Evolutionary conservation across 2,329 filamentous ascomycete genomes (phyloP).

Genomic region (Dothideomycetes sp.): DNA sequence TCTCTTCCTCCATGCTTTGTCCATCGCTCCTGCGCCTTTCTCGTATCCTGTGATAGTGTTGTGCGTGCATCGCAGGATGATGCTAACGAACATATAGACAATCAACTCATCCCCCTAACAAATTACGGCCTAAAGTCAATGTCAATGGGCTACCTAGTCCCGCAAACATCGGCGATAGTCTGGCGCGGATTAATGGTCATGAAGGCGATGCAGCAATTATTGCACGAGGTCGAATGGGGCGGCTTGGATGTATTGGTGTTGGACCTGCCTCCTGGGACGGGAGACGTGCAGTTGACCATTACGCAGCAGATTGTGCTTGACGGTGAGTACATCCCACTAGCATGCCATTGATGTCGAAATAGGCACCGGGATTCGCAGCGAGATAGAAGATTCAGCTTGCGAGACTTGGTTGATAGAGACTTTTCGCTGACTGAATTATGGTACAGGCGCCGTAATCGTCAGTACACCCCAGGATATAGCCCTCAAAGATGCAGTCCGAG

Average conservation of each 20-base stretch:
- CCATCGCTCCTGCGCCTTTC: too few relatives aligned
- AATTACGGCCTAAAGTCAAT: conserved; percentile 97
- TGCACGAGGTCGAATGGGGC: conserved; percentile 93
- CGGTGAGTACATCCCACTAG: conserved; percentile 51
- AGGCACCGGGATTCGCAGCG: too few relatives aligned
- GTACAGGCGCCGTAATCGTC: conserved; percentile 74
- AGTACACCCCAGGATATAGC: conserved; percentile 91
- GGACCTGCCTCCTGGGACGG: conserved; percentile 87
- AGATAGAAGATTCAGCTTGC: too few relatives aligned
- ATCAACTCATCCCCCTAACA: conserved; percentile 73
- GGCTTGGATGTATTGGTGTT: conserved; percentile 79
- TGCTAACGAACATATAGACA: conserved; percentile 38
- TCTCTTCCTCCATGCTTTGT: not conserved
- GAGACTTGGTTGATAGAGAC: too few relatives aligned
- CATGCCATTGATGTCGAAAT: too few relatives aligned
- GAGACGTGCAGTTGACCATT: conserved; percentile 93
- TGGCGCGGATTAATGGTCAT: conserved; percentile 97
- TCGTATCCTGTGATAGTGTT: not conserved
- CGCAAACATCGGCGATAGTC: conserved; percentile 69
- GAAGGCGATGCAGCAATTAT: conserved; percentile 88
- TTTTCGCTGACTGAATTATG: too few relatives aligned
- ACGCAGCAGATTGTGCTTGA: conserved; percentile 87
- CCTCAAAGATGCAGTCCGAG: conserved; percentile 81
- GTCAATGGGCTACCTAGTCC: conserved; percentile 94
- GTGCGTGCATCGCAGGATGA: not conserved